Conservation (phyloP, 371 early-diverging fungal species). For the Choanephora cucurbitarum region DNA sequence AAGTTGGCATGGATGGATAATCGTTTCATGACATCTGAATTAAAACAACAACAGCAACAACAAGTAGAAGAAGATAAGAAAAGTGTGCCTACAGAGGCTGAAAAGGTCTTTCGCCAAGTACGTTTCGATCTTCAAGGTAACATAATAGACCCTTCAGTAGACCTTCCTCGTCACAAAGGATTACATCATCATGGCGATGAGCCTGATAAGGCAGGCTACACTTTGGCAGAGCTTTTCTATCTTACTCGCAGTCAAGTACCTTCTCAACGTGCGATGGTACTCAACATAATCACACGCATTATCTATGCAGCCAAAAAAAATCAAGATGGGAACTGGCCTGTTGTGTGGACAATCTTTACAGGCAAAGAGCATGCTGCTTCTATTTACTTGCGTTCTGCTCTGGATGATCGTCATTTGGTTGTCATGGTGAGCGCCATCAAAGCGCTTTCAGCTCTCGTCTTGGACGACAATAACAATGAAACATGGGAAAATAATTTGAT, state of each 20-base stretch:
- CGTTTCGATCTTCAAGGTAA: conserved; percentile 83
- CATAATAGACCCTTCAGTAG: conserved; percentile 52
- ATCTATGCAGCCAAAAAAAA: conserved; percentile 51
- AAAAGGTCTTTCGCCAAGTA: conserved; percentile 34
- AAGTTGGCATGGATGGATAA: conserved; percentile 76
- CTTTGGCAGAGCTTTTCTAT: conserved; percentile 79
- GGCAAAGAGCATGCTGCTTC: conserved; percentile 42
- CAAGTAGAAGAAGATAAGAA: conserved; percentile 2
- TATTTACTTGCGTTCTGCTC: conserved; percentile 60
- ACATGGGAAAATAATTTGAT: conserved; percentile 8
- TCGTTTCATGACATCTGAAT: conserved; percentile 20
- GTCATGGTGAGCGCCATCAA: conserved; percentile 58
- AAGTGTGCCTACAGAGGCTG: conserved; percentile 13
- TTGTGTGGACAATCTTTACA: conserved; percentile 38
- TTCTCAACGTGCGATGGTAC: conserved; percentile 76
- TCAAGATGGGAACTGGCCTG: conserved; percentile 22
- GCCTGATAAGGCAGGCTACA: conserved; percentile 86
- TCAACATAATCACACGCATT: conserved; percentile 66
- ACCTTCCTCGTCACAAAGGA: conserved; percentile 66
- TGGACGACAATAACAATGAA: conserved; percentile 23
- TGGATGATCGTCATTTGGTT: conserved; percentile 68
- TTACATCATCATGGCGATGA: conserved; percentile 90
- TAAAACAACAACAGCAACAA: conserved; percentile 9
- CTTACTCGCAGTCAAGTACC: conserved; percentile 82
- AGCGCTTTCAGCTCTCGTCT: conserved; percentile 48